A percentile compares a stretch with the other conserved stretches of the same genome.
Conservation (phyloP, 2,329 filamentous ascomycete genomes). For the Macroventuria anomochaeta region DNA sequence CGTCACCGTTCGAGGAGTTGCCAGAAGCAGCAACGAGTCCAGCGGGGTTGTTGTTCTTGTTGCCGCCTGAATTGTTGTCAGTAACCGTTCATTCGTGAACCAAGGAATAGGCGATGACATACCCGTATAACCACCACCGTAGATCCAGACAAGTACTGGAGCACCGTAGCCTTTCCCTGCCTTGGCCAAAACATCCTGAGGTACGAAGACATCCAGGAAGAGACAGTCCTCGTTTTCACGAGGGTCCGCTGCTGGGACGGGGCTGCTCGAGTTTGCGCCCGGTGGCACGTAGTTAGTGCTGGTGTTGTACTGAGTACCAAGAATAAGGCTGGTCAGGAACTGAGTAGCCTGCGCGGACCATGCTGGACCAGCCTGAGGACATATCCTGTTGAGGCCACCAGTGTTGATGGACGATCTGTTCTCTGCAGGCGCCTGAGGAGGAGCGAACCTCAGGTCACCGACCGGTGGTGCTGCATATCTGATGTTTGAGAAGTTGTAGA, state of each 20-base stretch:
- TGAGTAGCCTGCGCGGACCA: constrained; percentile 50
- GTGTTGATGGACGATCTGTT: constrained; percentile 56
- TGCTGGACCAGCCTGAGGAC: constrained; percentile 49
- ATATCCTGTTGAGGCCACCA: constrained; percentile 49
- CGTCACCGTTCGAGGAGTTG: constrained; percentile 48
- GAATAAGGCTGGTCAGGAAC: constrained; percentile 44
- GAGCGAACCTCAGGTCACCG: constrained; percentile 58
- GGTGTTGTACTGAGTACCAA: constrained; percentile 38
- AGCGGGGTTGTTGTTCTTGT: constrained; percentile 52
- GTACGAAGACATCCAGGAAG: constrained; percentile 57
- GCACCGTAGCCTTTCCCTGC: constrained; percentile 40
- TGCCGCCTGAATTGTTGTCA: constrained; percentile 28
- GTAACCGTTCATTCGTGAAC: neutral
- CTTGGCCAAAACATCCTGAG: constrained; percentile 48
- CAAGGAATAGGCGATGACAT: neutral
- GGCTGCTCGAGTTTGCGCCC: constrained; percentile 34
- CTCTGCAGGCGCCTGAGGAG: constrained; percentile 52
- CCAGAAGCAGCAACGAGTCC: constrained; percentile 54
- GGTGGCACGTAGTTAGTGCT: constrained; percentile 35
- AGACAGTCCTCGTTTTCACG: constrained; percentile 56
- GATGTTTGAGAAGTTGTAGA: constrained; percentile 65
- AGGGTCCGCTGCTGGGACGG: constrained; percentile 31
- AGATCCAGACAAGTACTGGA: constrained; percentile 60
- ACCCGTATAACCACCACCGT: constrained; percentile 47
- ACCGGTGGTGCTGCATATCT: constrained; percentile 62